These are phyloP conservation scores for Stachybotrys chartarum DNA, from an alignment of 2,329 filamentous ascomycete species.

Conservation along the genomic window DNA sequence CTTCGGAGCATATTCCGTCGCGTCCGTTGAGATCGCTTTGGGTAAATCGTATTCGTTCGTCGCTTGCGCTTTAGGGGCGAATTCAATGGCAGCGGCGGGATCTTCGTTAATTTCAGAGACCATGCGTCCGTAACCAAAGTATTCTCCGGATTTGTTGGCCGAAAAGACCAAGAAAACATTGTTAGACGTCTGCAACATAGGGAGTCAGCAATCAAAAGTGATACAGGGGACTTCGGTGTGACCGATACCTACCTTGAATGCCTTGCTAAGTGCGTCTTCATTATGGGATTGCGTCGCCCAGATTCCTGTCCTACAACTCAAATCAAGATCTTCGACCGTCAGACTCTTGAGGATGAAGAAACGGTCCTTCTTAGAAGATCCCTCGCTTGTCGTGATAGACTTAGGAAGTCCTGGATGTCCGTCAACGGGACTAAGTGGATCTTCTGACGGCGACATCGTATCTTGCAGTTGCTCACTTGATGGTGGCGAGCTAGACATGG, in stretches of 20 bases:
- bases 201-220: background rate
- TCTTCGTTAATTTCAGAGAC: constrained; percentile 75
- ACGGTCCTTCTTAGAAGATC: constrained; percentile 49
- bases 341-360: constrained; percentile 93
- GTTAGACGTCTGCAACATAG: constrained; percentile 55
- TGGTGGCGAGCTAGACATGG: constrained; percentile 1
- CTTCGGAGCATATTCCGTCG: constrained; percentile 69
- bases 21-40: constrained; percentile 71
- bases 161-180: constrained; percentile 92
- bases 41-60: constrained; percentile 59
- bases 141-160: constrained; percentile 94
- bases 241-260: constrained; percentile 59
- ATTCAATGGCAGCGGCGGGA: constrained; percentile 59
- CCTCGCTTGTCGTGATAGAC: constrained; percentile 4
- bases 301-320: constrained; percentile 78
- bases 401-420: constrained; percentile 3
- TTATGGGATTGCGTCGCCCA: constrained; percentile 97
- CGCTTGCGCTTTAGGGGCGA: constrained; percentile 57
- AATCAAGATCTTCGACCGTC: constrained; percentile 81
- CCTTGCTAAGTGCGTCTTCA: constrained; percentile 73
- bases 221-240: background rate
- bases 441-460: constrained; percentile 1
- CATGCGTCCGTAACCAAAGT: constrained; percentile 94
- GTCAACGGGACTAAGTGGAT: constrained; percentile 1
- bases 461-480: constrained; percentile 8